Evolutionary conservation across 768 basidiomycete species (phyloP), one percentile per base, ranked within the genome.

Genomic region (Rubroboletus pulcherrimus): DNA sequence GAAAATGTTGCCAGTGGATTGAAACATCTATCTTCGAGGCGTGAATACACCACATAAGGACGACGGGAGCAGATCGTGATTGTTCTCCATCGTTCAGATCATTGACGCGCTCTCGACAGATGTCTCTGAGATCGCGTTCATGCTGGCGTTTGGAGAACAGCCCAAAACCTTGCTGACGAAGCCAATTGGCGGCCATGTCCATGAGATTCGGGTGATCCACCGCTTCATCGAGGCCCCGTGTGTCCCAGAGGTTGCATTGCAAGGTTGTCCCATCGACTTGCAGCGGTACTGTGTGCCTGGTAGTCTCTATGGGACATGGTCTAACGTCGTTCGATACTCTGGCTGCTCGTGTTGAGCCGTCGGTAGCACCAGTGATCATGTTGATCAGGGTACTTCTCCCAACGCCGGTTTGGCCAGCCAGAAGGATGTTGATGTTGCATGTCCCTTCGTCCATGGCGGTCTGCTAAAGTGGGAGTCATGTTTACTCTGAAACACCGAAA

Each of bases 41-140:
- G n/a, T 62, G 62, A 19, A 67, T 69, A n/a, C 66, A 67, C 66
- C 66, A 69, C 51, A 69, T 56, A 7, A 69, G 59, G 51, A 66
- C 40, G 49, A 21, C 44, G 42, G 62, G 26, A 43, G 51, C 17
- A 14, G 60, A 33, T 42, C 7, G 44, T 11, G 53, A 30, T 34
- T 50, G 35, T 19, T 60, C 58, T 48, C 55, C 53, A 15, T 56
- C 61, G 5, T 44, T 21, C 10, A 53, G 47, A 53, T 53, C 54
- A 26, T 26, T 40, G 44, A 68, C 54, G 34, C 63, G 63, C 42
- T 42, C 33, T 34, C 59, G 64, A 44, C 64, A 66, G 21, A 66
- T 29, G 40, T 37, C n/a, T 26, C 45, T 57, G 50, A 66, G 65
- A 49, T 63, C 66, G n/a, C 54, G 63, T 46, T 66, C 66, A 14